Conservation (phyloP, 768 basidiomycete genomes). For the Auricularia sp. region DNA sequence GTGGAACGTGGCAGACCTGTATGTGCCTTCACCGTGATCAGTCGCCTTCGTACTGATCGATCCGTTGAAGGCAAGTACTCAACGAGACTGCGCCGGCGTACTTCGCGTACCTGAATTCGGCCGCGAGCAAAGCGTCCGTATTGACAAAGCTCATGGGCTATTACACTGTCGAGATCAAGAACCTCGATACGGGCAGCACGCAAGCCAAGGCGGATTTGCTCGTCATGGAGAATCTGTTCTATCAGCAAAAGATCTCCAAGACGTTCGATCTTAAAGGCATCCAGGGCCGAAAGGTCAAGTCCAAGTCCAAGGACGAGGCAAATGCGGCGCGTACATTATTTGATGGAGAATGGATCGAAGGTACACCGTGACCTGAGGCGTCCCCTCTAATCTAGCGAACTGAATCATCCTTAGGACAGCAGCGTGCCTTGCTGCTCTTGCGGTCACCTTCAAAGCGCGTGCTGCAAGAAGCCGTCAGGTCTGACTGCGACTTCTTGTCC, state of each 20-base stretch:
- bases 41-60: not conserved
- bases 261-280: conserved; percentile 83
- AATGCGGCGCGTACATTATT: conserved; percentile 46
- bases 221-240: conserved; percentile 83
- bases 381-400: not conserved
- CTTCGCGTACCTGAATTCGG: conserved; percentile 67
- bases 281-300: conserved; percentile 62
- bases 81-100: conserved; percentile 71
- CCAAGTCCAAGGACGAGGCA: conserved; percentile 25
- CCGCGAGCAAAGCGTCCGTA: conserved; percentile 54
- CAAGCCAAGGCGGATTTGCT: conserved; percentile 66
- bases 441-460: conserved; percentile 66
- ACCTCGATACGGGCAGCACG: conserved; percentile 54
- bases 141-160: conserved; percentile 76
- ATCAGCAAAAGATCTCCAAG: conserved; percentile 51
- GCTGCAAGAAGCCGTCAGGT: conserved; percentile 55
- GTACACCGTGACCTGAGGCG: conserved; percentile 22
- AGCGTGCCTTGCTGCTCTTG: conserved; percentile 52
- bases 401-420: conserved; percentile 28
- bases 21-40: conserved; percentile 20
- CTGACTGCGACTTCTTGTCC: conserved; percentile 65
- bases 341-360: conserved; percentile 82
- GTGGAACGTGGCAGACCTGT: conserved; percentile 83
- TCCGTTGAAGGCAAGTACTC: conserved; percentile 52
- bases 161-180: conserved; percentile 68